Evolutionary conservation across 331 rosid species (phyloP), one percentile per base, ranked within the genome.

Genomic region (Acacia pycnantha): DNA sequence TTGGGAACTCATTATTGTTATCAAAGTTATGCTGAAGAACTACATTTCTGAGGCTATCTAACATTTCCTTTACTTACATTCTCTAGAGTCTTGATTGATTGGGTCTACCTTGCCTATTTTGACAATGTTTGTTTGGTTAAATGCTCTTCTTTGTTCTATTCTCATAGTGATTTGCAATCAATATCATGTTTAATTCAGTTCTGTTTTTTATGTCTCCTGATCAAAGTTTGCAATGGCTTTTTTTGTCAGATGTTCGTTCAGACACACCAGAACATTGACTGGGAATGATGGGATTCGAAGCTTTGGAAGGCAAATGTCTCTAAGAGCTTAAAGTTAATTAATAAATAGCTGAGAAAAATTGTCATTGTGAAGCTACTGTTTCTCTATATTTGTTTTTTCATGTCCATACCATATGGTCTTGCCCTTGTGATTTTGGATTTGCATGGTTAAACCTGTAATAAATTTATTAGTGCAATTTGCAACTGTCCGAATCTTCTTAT

Each of bases 211-310:
- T 29, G 65, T 35, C 66, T 18, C 61, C 83, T 85, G 81, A 85
- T 73, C 31, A 13, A 81, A 43, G 68, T 81, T 62, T 33, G 77
- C 22, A 43, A 29, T 80, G 65, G n/a, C 16, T 6, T 50, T 70
- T 15, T 75, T 37, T 66, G 44, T 73, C 88, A 88, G 88, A 85
- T 40, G 2, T 83, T 77, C 88, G 90, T 16, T 73, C 88, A 18
- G 90, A 85, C 76, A 70, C 85, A 15, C 4, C 82, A 15, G 83
- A 73, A 18, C 51, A 11, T 6, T 82, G 83, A 87, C 61, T 50
- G 14, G 29, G 18, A 37, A 62, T 70, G 54, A 5, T 29, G 81
- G 86, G 16, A 46, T 6, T 27, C 73, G 83, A 58, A 81, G 77
- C 74, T 40, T 40, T 68, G 76, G 46, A 54, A 29, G 35, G 76